These are phyloP conservation scores for Ophiosphaerella korrae DNA, from an alignment of 2,329 filamentous ascomycete genomes.

Conservation along the genomic window DNA sequence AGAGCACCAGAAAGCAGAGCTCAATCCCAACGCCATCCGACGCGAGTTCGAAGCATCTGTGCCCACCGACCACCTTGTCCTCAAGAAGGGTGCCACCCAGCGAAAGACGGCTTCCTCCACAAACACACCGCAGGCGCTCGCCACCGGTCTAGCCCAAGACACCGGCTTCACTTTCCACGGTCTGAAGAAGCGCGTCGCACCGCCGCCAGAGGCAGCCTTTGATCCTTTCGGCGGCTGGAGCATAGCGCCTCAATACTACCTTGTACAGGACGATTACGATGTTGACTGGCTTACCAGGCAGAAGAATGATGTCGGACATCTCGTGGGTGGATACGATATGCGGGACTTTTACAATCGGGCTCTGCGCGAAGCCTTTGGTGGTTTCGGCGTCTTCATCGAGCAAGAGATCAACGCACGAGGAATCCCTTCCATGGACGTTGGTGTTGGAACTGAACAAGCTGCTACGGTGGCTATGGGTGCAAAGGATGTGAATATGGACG, in stretches of 20 bases:
- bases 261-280: conserved; percentile 71
- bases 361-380: conserved; percentile 87
- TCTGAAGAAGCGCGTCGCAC: conserved; percentile 68
- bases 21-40: conserved; percentile 53
- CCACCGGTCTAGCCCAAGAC: conserved; percentile 31
- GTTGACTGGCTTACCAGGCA: conserved; percentile 74
- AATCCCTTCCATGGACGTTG: conserved; percentile 38
- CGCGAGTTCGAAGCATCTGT: conserved; percentile 21
- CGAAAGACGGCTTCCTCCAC: conserved; percentile 50
- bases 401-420: conserved; percentile 65
- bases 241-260: conserved; percentile 69
- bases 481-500: conserved; percentile 57
- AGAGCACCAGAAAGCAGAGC: conserved; percentile 67
- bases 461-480: conserved; percentile 62
- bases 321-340: conserved; percentile 82
- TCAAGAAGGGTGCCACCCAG: conserved; percentile 73
- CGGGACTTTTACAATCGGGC: conserved; percentile 81
- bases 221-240: conserved; percentile 83
- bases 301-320: conserved; percentile 67
- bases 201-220: conserved; percentile 74
- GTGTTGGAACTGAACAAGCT: conserved; percentile 42
- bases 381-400: conserved; percentile 82
- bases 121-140: conserved; percentile 7
- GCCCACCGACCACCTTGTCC: conserved; percentile 26
- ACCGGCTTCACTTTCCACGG: conserved; percentile 72